A percentile compares a stretch with the other conserved stretches of the same genome.
phyloP scores from a whole-genome alignment of 1,284 basidiomycete species.

The Wallemia hederae region DNA sequence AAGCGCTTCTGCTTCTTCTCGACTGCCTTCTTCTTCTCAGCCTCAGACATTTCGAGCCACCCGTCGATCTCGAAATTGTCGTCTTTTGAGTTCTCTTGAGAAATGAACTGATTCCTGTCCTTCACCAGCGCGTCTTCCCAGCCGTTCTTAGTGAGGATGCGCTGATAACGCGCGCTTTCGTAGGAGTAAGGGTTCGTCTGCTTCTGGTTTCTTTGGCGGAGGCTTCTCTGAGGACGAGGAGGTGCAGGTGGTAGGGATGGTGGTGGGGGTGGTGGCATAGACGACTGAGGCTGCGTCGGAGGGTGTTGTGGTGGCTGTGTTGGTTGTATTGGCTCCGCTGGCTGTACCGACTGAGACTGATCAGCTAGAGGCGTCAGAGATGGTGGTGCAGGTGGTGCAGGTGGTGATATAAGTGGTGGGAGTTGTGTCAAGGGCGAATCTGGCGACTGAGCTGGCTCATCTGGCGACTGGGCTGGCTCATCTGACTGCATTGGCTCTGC shows the following conservation, averaged over 20 bases:
- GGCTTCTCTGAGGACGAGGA: background rate
- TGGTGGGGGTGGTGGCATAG: background rate
- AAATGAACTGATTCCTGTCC: background rate
- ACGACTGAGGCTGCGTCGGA: background rate
- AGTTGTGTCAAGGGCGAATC: no score
- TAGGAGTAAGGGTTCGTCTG: constrained; percentile 15
- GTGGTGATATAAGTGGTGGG: no score
- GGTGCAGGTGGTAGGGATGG: background rate
- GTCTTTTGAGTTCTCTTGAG: background rate
- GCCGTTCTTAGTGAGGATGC: constrained; percentile 12
- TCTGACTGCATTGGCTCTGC: no score
- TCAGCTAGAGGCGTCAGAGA: background rate
- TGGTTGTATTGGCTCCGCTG: background rate
- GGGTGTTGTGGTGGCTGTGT: background rate
- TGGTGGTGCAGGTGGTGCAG: no score
- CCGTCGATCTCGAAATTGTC: background rate
- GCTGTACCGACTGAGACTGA: no score
- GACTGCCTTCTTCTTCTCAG: background rate
- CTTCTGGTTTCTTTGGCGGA: constrained; percentile 11
- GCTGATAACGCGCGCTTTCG: constrained; percentile 12
- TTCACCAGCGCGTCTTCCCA: constrained; percentile 15
- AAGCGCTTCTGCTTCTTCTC: background rate
- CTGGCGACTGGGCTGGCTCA: no score
- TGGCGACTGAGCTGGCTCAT: no score
- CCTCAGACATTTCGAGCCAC: background rate